Conservation (phyloP, 163 green algal genomes). For the Scenedesmus sp. region DNA sequence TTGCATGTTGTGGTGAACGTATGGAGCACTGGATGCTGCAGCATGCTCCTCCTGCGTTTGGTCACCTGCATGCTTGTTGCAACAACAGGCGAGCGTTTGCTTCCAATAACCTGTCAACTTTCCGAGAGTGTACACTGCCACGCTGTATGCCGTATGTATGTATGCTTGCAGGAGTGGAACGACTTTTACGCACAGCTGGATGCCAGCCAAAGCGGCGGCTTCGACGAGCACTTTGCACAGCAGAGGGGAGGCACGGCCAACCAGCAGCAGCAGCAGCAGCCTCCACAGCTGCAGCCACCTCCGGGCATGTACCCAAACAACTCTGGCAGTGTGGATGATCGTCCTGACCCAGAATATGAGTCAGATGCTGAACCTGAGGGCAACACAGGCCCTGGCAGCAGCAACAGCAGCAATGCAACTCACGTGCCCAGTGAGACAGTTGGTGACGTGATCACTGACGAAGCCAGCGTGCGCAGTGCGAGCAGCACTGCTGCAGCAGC, state of each 20-base stretch:
- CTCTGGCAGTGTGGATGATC: not conserved
- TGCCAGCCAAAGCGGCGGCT: not conserved
- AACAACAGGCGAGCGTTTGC: too few relatives aligned
- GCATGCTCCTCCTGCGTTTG: too few relatives aligned
- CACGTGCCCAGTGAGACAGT: not conserved
- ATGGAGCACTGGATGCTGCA: too few relatives aligned
- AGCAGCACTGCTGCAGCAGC: not conserved
- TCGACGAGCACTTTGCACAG: not conserved
- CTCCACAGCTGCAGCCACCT: too few relatives aligned
- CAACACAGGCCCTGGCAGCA: not conserved
- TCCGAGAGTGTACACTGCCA: too few relatives aligned
- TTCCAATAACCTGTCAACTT: too few relatives aligned
- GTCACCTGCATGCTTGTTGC: too few relatives aligned
- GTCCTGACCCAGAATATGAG: not conserved
- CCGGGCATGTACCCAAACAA: not conserved
- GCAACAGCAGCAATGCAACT: not conserved
- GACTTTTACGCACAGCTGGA: not conserved
- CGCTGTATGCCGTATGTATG: not conserved
- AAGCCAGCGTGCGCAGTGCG: not conserved
- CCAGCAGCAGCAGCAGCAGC: not conserved
- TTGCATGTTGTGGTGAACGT: too few relatives aligned
- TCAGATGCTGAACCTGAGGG: not conserved
- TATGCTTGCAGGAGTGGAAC: not conserved
- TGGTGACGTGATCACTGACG: not conserved
- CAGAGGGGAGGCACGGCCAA: not conserved